Percentiles rank a stretch among this genome's conserved stretches.
phyloP scores from a whole-genome alignment of 2,329 filamentous ascomycete species.

The Cladophialophora bantiana region DNA sequence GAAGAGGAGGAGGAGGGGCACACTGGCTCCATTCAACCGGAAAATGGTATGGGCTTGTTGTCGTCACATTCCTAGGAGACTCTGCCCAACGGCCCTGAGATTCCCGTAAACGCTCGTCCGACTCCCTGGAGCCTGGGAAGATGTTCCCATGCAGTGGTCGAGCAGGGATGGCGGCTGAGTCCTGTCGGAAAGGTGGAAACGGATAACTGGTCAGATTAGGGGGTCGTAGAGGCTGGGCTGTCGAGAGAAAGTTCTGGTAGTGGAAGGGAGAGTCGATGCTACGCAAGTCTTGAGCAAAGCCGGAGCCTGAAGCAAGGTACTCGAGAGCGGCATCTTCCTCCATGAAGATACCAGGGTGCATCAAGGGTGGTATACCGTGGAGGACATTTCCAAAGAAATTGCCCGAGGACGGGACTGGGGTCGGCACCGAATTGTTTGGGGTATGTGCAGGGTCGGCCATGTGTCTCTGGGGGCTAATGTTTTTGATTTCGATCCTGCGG shows the following conservation, averaged over 20 bases:
- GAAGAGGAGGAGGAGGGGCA: neutral
- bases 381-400: neutral
- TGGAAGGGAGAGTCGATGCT: slow-evolving; percentile 15
- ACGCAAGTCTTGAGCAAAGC: slow-evolving; percentile 31
- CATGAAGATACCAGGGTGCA: slow-evolving; percentile 18
- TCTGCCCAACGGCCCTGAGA: slow-evolving; percentile 7
- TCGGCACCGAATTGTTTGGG: neutral
- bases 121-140: slow-evolving; percentile 14
- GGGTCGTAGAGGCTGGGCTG: slow-evolving; percentile 12
- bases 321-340: slow-evolving; percentile 30
- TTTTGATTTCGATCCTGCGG: slow-evolving; percentile 28
- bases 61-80: slow-evolving; percentile 5
- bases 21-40: slow-evolving; percentile 5
- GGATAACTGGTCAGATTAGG: slow-evolving; percentile 20
- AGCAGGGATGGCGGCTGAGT: neutral
- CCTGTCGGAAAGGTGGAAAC: slow-evolving; percentile 3
- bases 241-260: neutral
- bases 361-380: neutral
- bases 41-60: neutral
- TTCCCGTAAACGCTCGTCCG: slow-evolving; percentile 22
- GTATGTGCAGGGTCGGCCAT: slow-evolving; percentile 26
- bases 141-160: slow-evolving; percentile 15
- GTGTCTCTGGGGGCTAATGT: slow-evolving; percentile 11
- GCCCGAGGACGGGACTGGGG: neutral
- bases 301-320: slow-evolving; percentile 27